Conservation (phyloP, 805 yeast genomes). For the Candida sithepensis region DNA sequence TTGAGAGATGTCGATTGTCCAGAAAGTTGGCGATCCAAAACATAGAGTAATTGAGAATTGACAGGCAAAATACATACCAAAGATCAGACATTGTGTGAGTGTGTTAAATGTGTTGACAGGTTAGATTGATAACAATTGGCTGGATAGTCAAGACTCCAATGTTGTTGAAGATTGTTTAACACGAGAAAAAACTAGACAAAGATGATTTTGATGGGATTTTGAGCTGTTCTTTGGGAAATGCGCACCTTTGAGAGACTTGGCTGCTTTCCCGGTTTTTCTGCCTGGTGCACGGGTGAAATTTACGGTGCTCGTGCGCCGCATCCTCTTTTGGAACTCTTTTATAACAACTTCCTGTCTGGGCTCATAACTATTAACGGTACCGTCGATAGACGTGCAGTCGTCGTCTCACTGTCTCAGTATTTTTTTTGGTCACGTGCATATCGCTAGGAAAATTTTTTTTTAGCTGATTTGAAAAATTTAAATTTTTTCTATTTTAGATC, state of each 20-base stretch:
- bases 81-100: constrained; percentile 62
- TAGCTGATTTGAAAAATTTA: background rate
- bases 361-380: background rate
- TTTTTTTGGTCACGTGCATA: background rate
- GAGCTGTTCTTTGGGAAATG: background rate
- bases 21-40: background rate
- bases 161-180: background rate
- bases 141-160: background rate
- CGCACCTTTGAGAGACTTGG: background rate
- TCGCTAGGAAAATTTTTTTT: background rate
- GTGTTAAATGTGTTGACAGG: background rate
- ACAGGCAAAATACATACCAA: constrained; percentile 58
- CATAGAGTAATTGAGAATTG: background rate
- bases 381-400: background rate
- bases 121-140: background rate
- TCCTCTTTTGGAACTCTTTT: too few species aligned
- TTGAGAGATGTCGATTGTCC: background rate
- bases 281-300: background rate
- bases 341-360: too few species aligned
- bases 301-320: too few species aligned
- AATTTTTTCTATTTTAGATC: background rate
- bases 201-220: background rate
- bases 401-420: background rate
- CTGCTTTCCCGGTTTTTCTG: background rate
- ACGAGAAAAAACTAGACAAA: background rate